Evolutionary conservation across 2,329 filamentous ascomycete genomes (phyloP).

Genomic region (Botryosphaeria agaves): DNA sequence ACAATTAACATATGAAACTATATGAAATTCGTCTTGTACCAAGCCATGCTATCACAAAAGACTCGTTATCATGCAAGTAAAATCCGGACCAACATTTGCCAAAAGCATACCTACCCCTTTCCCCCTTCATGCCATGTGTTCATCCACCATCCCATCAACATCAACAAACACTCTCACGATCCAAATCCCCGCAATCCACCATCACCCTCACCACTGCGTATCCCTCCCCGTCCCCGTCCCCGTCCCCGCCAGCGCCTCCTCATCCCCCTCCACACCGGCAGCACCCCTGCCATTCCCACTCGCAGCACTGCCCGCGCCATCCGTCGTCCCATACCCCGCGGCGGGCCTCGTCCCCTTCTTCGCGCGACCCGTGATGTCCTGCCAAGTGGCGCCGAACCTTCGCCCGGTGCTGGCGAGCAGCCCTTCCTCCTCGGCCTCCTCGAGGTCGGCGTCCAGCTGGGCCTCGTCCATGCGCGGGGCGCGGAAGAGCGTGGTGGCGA

Average conservation of each 20-base stretch:
- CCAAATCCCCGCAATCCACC: neutral
- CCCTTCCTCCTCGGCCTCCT: constrained; percentile 86
- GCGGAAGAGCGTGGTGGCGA: constrained; percentile 62
- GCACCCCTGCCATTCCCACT: neutral
- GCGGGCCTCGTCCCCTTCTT: constrained; percentile 8
- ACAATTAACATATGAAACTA: too few species aligned
- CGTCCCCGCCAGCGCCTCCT: neutral
- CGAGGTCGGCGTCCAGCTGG: constrained; percentile 73
- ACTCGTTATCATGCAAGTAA: too few species aligned
- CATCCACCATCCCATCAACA: neutral
- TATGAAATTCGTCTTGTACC: too few species aligned
- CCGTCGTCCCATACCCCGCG: constrained; percentile 5
- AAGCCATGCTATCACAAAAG: too few species aligned
- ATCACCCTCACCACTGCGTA: constrained; percentile 2
- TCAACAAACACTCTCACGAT: too few species aligned
- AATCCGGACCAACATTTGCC: too few species aligned
- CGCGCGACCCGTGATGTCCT: constrained; percentile 56
- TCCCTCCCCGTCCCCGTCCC: constrained; percentile 2
- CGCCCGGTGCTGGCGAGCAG: constrained; percentile 68
- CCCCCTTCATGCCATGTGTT: too few species aligned
- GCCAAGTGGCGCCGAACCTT: constrained; percentile 73
- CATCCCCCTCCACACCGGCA: neutral
- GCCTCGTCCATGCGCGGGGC: constrained; percentile 60
- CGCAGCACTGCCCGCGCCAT: neutral
- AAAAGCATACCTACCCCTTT: too few species aligned